phyloP scores from a whole-genome alignment of 2,329 filamentous ascomycete species.

The Hymenoscyphus occultus region DNA sequence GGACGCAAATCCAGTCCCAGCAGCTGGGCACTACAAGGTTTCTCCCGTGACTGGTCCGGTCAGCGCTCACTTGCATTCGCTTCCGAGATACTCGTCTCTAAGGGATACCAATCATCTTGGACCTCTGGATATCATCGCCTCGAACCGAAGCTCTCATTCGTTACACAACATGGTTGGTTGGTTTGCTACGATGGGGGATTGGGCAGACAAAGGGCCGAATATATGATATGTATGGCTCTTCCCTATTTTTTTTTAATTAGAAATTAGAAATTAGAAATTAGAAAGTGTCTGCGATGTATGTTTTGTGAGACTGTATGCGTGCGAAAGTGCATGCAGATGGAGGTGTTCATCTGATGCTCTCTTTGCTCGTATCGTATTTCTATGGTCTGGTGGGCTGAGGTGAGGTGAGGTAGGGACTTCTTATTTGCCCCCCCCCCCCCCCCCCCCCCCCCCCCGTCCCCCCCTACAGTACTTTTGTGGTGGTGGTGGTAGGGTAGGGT shows the following conservation, averaged over 20 bases:
- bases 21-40: background rate
- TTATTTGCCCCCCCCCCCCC: background rate
- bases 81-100: background rate
- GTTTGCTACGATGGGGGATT: background rate
- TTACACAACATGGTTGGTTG: background rate
- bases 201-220: background rate
- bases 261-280: background rate
- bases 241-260: background rate
- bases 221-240: too few species aligned
- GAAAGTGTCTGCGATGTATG: too few species aligned
- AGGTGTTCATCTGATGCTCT: constrained; percentile 1
- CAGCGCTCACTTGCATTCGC: constrained; percentile 1
- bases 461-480: too few species aligned
- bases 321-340: background rate
- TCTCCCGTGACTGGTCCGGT: background rate
- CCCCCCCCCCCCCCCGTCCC: too few species aligned
- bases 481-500: background rate
- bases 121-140: background rate
- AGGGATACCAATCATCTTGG: background rate
- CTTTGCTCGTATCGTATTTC: too few species aligned
- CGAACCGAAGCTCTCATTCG: background rate
- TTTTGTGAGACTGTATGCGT: background rate
- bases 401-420: background rate
- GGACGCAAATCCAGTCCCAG: background rate
- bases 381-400: background rate